phyloP scores from a whole-genome alignment of 179 eudicot species.

The Amaranthus tricolor region DNA sequence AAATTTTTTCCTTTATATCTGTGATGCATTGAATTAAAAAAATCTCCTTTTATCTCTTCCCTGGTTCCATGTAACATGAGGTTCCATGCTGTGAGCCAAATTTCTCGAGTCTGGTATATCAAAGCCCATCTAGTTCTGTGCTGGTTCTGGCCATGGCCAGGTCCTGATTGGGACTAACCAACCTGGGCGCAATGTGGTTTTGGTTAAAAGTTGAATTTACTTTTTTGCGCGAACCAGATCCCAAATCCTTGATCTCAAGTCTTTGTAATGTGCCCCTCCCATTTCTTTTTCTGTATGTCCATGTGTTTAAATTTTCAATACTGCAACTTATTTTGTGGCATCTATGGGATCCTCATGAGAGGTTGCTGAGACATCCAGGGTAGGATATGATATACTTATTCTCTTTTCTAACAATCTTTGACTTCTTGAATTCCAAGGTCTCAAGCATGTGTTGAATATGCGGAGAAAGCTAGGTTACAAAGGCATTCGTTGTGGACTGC shows the following conservation, averaged over 20 bases:
- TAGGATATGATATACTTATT: neutral
- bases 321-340: neutral
- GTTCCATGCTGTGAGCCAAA: neutral
- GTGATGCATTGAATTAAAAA: neutral
- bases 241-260: neutral
- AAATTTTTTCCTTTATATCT: neutral
- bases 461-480: constrained; percentile 71
- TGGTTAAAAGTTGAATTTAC: neutral
- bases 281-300: neutral
- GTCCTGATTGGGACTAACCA: neutral
- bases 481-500: constrained; percentile 86
- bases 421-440: constrained; percentile 46
- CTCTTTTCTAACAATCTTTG: constrained; percentile 14
- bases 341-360: neutral
- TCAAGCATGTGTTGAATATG: constrained; percentile 73
- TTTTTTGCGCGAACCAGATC: neutral
- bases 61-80: neutral
- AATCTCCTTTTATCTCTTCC: neutral
- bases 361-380: neutral
- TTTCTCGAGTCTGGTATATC: neutral
- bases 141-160: neutral
- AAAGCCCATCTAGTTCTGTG: neutral
- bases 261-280: neutral
- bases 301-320: neutral
- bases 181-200: neutral